Evolutionary conservation across 2,329 filamentous ascomycete genomes (phyloP).

Genomic region (Alternaria angustiovoidea): DNA sequence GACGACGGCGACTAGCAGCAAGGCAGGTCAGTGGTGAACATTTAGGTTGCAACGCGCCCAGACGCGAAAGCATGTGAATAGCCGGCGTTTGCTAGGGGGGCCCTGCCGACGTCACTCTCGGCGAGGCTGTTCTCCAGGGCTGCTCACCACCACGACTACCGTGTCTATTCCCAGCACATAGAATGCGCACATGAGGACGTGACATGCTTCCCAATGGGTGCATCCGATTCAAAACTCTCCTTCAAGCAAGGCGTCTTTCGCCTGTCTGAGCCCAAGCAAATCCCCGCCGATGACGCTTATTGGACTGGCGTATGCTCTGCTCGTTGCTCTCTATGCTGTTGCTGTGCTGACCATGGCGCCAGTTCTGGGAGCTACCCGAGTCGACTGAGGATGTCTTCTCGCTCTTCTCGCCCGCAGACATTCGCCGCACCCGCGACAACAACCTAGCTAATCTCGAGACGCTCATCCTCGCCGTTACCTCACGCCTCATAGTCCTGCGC

Average conservation of each 20-base stretch:
- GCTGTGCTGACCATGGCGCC: slow-evolving; percentile 19
- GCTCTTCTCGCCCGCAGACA: slow-evolving; percentile 81
- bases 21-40: neutral
- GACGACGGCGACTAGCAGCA: neutral
- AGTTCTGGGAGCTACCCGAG: slow-evolving; percentile 99
- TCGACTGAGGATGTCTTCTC: slow-evolving; percentile 96
- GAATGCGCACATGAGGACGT: slow-evolving; percentile 36
- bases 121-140: slow-evolving; percentile 10
- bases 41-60: slow-evolving; percentile 2
- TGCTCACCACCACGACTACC: slow-evolving; percentile 2
- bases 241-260: slow-evolving; percentile 99
- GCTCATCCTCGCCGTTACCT: slow-evolving; percentile 82
- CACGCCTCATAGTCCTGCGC: slow-evolving; percentile 80
- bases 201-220: slow-evolving; percentile 74
- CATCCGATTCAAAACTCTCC: slow-evolving; percentile 97
- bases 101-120: slow-evolving; percentile 30
- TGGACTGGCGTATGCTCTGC: slow-evolving; percentile 81
- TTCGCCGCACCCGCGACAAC: slow-evolving; percentile 85
- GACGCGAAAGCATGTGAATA: slow-evolving; percentile 36
- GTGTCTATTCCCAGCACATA: slow-evolving; percentile 5
- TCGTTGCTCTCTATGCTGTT: slow-evolving; percentile 27
- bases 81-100: slow-evolving; percentile 10
- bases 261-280: slow-evolving; percentile 88
- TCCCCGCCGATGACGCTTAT: slow-evolving; percentile 86
- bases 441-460: slow-evolving; percentile 90